Evolutionary conservation across 352 stramenopile species (phyloP), one percentile per base, ranked within the genome.

Genomic region (Plasmopara muralis): DNA sequence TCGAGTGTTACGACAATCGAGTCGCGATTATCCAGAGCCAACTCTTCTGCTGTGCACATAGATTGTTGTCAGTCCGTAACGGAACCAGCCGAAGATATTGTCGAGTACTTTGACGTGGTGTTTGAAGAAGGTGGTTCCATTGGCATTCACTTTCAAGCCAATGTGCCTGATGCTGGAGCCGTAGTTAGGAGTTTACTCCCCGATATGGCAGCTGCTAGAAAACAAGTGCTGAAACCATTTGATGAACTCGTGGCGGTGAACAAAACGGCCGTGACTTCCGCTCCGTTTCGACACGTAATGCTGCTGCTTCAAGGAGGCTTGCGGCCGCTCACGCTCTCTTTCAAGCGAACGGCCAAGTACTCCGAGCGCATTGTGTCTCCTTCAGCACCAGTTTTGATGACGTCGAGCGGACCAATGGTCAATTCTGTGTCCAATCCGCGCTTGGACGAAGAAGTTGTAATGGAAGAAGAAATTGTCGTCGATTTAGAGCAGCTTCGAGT

Each of bases 121-220:
- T 93, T 93, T 62, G 53, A 84, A 39, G 78, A 89, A 33, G 72
- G 68, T 14, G 74, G 80, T 0, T 70, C 76, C 3, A 89, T 93
- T 37, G 83, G 83, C 5, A 88, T 93, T 14, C 74, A 89, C 55
- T 93, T 93, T 43, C 76, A 91, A 59, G 78, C 80, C 0, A 91
- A 89, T 53, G 54, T 71, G 0, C 80, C 74, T 1, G 83, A 93
- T 41, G 54, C 57, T 10, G 80, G 83, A 5, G 83, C 83, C 5
- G 82, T 62, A 0, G 78, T 91, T 6, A 72, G 74, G 9, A 72
- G 64, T 16, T 50, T 91, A 4, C 52, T 91, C 7, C 66, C 70
- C 9, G 73, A 74, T 6, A 91, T 82, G 55, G 70, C 68, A 12
- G 83, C 83, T 28, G 69, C 68, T 0, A 55, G 69, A 1, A 80